phyloP scores from a whole-genome alignment of 1,284 basidiomycete genomes.

The Clitocybe nebularis region DNA sequence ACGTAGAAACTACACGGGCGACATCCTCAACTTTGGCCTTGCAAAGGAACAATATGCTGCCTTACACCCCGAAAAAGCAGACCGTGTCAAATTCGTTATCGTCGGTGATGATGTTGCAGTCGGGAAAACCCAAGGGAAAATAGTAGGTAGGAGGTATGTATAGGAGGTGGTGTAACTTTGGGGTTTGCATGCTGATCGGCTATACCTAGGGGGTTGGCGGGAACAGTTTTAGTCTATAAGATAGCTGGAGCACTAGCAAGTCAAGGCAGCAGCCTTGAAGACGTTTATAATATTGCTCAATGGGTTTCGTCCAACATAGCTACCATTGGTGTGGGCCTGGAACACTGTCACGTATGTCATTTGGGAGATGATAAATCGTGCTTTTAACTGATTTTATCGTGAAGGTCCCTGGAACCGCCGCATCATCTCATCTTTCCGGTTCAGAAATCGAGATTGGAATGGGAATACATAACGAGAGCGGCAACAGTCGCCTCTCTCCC shows the following conservation, averaged over 20 bases:
- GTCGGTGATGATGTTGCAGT: constrained; percentile 94
- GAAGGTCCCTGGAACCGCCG: constrained; percentile 79
- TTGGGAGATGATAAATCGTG: constrained; percentile 26
- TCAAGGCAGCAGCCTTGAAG: constrained; percentile 68
- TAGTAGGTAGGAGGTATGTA: constrained; percentile 78
- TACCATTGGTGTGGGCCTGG: constrained; percentile 88
- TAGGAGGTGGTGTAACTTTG: no score
- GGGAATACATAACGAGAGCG: constrained; percentile 93
- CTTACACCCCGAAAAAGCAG: constrained; percentile 60
- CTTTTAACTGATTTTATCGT: neutral
- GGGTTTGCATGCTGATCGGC: no score
- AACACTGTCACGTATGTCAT: constrained; percentile 89
- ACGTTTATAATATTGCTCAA: constrained; percentile 70
- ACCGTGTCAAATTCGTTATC: constrained; percentile 75
- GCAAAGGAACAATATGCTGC: constrained; percentile 85
- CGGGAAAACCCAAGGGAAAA: constrained; percentile 70
- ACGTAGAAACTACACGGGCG: constrained; percentile 83
- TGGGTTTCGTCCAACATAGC: constrained; percentile 66
- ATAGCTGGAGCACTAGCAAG: constrained; percentile 81
- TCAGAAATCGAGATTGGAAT: constrained; percentile 84
- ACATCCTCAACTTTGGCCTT: constrained; percentile 90
- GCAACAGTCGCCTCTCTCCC: constrained; percentile 68
- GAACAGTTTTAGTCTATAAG: constrained; percentile 91
- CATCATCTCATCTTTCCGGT: constrained; percentile 53
- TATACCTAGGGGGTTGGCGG: constrained; percentile 82